Conservation (phyloP, 345 rosid species). For the Trapa bicornis region DNA sequence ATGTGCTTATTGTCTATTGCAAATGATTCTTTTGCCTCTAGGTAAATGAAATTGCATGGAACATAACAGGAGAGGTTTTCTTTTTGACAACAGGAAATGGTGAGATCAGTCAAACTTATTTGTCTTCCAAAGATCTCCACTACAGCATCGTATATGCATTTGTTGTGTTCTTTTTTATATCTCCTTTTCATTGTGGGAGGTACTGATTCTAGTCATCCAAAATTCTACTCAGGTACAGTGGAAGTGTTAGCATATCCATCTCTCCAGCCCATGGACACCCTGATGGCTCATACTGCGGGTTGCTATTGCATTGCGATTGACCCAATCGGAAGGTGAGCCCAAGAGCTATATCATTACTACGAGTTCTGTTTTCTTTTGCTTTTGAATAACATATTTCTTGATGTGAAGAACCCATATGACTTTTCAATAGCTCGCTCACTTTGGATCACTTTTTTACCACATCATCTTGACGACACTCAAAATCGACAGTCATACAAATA, state of each 20-base stretch:
- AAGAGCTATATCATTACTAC: slow-evolving; percentile 4
- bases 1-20: neutral
- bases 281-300: slow-evolving; percentile 95
- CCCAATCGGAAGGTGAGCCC: slow-evolving; percentile 72
- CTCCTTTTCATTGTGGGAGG: neutral
- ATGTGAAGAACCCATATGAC: neutral
- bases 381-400: neutral
- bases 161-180: neutral
- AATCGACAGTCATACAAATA: neutral
- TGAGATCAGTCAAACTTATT: slow-evolving; percentile 16
- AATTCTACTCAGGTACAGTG: slow-evolving; percentile 56
- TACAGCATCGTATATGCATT: neutral
- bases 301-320: slow-evolving; percentile 96
- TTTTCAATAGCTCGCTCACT: neutral
- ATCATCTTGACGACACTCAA: neutral
- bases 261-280: slow-evolving; percentile 63
- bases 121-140: neutral
- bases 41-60: slow-evolving; percentile 99
- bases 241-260: slow-evolving; percentile 83
- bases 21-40: slow-evolving; percentile 10
- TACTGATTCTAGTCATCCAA: neutral
- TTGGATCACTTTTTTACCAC: neutral
- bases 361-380: neutral
- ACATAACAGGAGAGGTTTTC: slow-evolving; percentile 87
- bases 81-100: slow-evolving; percentile 95